A percentile compares a stretch with the other conserved stretches of the same genome.
These are phyloP conservation scores for Alternaria infectoria DNA, from an alignment of 2,329 filamentous ascomycete species.

Conservation along the genomic window DNA sequence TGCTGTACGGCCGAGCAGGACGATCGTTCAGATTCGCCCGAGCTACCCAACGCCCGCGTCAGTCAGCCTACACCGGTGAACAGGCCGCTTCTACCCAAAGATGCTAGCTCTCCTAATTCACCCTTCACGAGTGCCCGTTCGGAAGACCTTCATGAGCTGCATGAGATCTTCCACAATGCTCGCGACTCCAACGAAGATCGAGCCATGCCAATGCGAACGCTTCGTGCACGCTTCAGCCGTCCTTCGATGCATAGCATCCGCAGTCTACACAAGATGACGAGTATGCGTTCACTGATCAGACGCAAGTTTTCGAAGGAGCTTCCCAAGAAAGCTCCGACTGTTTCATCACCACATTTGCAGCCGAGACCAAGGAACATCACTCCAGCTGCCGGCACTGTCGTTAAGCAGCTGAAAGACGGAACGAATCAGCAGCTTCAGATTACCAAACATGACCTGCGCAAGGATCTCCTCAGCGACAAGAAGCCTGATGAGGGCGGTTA, in stretches of 20 bases:
- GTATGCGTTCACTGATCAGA: conserved; percentile 42
- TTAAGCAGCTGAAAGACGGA: conserved; percentile 26
- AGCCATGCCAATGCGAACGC: conserved; percentile 18
- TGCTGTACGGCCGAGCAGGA: conserved; percentile 44
- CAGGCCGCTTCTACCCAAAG: conserved; percentile 31
- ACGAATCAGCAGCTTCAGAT: conserved; percentile 35
- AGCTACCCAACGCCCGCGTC: conserved; percentile 42
- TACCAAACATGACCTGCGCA: conserved; percentile 40
- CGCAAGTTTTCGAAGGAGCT: conserved; percentile 41
- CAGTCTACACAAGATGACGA: conserved; percentile 45
- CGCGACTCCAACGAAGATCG: conserved; percentile 15
- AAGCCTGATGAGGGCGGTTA: conserved; percentile 44
- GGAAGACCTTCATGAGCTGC: conserved; percentile 43
- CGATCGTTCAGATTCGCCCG: conserved; percentile 34
- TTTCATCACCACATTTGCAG: conserved; percentile 3
- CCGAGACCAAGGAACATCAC: conserved; percentile 9
- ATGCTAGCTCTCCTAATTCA: conserved; percentile 26
- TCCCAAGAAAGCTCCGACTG: conserved; percentile 16
- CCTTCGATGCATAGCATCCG: conserved; percentile 40
- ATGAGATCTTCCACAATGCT: conserved; percentile 42
- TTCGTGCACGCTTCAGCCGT: conserved; percentile 29
- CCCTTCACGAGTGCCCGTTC: conserved; percentile 39
- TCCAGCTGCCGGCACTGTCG: conserved; percentile 27
- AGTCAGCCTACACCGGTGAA: conserved; percentile 35
- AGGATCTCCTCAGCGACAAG: conserved; percentile 42